A percentile compares a stretch with the other conserved stretches of the same genome.
Evolutionary conservation across 202 grass and related monocot species (phyloP).

Genomic region (Zoysia matrella): DNA sequence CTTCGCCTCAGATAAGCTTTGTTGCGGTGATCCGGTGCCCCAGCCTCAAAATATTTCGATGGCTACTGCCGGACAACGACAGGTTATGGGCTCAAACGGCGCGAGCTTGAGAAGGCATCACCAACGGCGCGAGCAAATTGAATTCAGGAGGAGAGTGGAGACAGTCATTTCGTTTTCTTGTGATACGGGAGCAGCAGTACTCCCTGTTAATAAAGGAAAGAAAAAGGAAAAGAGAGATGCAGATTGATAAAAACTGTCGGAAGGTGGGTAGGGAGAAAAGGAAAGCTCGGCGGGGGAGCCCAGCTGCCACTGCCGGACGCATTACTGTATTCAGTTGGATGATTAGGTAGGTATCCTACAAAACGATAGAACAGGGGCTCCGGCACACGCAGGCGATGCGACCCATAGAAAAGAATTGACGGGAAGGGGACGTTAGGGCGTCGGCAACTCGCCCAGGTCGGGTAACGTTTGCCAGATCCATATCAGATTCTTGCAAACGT

Average conservation of each 20-base stretch:
- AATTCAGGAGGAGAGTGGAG: too few relatives aligned
- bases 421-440: not conserved
- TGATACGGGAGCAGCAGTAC: too few relatives aligned
- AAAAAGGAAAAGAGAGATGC: not conserved
- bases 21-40: conserved; percentile 18
- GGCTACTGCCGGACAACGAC: conserved; percentile 46
- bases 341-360: conserved; percentile 22
- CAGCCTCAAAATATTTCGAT: conserved; percentile 47
- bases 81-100: not conserved
- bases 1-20: not conserved
- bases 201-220: too few relatives aligned
- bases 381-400: conserved; percentile 50
- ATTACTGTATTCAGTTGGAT: conserved; percentile 57
- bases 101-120: too few relatives aligned
- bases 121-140: too few relatives aligned
- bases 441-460: too few relatives aligned
- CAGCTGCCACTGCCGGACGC: conserved; percentile 35
- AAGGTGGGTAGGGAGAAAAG: conserved; percentile 41
- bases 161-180: too few relatives aligned
- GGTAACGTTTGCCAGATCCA: too few relatives aligned
- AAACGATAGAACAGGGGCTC: conserved; percentile 38
- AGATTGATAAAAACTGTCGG: conserved; percentile 18
- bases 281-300: conserved; percentile 32
- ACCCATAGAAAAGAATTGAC: conserved; percentile 30
- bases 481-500: too few relatives aligned